Conservation (phyloP, 495 filamentous ascomycete genomes). For the Penicillium robsamsonii region DNA sequence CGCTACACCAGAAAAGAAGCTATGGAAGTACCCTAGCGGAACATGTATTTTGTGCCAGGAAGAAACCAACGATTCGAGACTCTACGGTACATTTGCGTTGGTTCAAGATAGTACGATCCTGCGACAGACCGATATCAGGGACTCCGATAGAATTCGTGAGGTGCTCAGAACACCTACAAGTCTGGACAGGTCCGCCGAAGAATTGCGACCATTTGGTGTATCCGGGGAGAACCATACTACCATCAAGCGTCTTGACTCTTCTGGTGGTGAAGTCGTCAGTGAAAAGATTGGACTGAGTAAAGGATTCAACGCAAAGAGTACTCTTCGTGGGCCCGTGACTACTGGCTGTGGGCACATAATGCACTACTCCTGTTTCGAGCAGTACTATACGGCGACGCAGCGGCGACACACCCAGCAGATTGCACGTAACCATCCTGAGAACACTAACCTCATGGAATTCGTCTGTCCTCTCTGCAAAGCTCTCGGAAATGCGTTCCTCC, state of each 20-base stretch:
- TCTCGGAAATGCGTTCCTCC: constrained; percentile 90
- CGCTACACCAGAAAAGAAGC: constrained; percentile 60
- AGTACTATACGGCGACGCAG: constrained; percentile 76
- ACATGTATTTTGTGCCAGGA: constrained; percentile 97
- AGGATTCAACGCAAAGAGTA: constrained; percentile 72
- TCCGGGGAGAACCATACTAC: constrained; percentile 77
- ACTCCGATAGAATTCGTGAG: constrained; percentile 82
- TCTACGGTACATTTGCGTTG: constrained; percentile 90
- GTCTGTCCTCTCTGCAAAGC: constrained; percentile 98
- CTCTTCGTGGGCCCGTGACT: constrained; percentile 74
- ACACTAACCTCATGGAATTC: constrained; percentile 74
- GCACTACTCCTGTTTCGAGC: constrained; percentile 95
- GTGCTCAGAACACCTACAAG: constrained; percentile 71
- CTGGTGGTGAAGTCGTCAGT: constrained; percentile 64
- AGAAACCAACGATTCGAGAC: constrained; percentile 81
- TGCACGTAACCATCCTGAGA: constrained; percentile 87
- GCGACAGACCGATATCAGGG: constrained; percentile 76
- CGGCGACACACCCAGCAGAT: constrained; percentile 87
- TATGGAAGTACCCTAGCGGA: constrained; percentile 90
- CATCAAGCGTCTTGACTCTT: constrained; percentile 70
- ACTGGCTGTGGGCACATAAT: constrained; percentile 97
- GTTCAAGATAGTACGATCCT: constrained; percentile 85
- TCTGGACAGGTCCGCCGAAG: constrained; percentile 79
- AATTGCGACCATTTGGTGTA: constrained; percentile 83
- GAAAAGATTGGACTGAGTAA: constrained; percentile 84